Base-by-base conservation (phyloP, 2,329 filamentous ascomycete species). In the Arthrobotrys sinensis region DNA sequence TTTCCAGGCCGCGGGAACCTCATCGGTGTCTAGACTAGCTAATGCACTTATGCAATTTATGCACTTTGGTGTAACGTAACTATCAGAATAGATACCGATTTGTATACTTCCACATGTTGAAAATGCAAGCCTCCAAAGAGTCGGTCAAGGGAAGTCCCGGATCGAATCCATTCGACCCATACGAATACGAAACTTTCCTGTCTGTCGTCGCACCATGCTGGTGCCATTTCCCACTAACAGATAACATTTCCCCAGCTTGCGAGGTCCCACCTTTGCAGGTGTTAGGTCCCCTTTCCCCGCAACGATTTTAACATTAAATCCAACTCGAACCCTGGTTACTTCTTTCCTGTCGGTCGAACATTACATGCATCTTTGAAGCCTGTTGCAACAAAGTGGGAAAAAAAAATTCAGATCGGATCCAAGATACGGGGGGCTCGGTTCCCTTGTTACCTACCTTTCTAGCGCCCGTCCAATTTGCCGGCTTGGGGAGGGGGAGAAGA, bases 341-440 rank as follows among this genome's bases (percentile, higher is more conserved):
- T 4, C 19, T 34, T 34, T 28, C 24, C 24, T 28, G 24, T 28
- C 24, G 24, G 24, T 28, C 24, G 24, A 28, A 28, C 24, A 28
- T 28, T 28, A 28, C 24, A 28, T 28, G 24, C 24, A 28, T 28
- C 24, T 28, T 28, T 4, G 24, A 28, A 4, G 24, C 24, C 24
- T 28, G 24, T 28, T 57, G 52, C 52, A 53, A 52, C 46, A 34
- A 34, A 24, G n/a, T n/a, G n/a, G 34, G 32, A 52, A 45, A 16
- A 12, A 38, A 55, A 28, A 14, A 36, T 38, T 53, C 11, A 21
- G 52, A 57, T 40, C 52, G 34, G 28, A 53, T 11, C 32, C 52
- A 57, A 40, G 52, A 38, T 57, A 57, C 52, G 52, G 52, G 50
- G 32, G 32, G 28, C 52, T 57, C 32, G 52, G 52, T 57, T 38